phyloP scores from a whole-genome alignment of 2,329 filamentous ascomycete genomes.

The Alternaria sp. region DNA sequence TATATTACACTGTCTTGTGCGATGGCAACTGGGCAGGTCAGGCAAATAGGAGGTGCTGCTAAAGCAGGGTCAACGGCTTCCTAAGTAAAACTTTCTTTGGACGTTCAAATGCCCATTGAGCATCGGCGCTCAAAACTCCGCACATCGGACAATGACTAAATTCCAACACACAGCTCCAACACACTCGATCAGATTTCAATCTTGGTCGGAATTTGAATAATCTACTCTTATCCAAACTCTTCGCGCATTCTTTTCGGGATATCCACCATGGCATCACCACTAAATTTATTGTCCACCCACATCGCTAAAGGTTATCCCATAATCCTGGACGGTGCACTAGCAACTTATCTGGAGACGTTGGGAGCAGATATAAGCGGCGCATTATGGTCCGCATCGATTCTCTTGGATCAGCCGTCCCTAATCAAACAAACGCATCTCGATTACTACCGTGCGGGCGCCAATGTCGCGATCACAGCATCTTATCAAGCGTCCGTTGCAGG shows the following conservation, averaged over 20 bases:
- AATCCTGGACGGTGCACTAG: constrained; percentile 58
- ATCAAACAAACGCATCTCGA: constrained; percentile 56
- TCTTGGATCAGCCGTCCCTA: constrained; percentile 51
- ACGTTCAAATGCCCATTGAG: not conserved
- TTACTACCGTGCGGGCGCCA: constrained; percentile 57
- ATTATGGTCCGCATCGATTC: constrained; percentile 57
- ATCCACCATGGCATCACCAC: constrained; percentile 2
- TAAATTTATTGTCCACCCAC: constrained; percentile 11
- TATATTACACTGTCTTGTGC: not conserved
- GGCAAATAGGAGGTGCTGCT: not conserved
- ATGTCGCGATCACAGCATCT: constrained; percentile 58
- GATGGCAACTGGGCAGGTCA: not conserved
- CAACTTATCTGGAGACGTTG: constrained; percentile 57
- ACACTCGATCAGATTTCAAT: not conserved
- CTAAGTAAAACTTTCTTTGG: not conserved
- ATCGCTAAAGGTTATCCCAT: constrained; percentile 40
- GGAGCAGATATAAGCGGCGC: constrained; percentile 55
- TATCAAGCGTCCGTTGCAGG: constrained; percentile 59
- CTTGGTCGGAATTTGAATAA: not conserved
- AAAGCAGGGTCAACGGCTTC: not conserved
- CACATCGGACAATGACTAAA: constrained; percentile 13
- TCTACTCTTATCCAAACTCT: not conserved
- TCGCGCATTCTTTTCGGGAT: not conserved
- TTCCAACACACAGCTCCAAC: not conserved
- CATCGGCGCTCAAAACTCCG: constrained; percentile 17